Evolutionary conservation across 1,284 basidiomycete genomes (phyloP), one percentile per base, ranked within the genome.

Genomic region (Porodaedalea pini): DNA sequence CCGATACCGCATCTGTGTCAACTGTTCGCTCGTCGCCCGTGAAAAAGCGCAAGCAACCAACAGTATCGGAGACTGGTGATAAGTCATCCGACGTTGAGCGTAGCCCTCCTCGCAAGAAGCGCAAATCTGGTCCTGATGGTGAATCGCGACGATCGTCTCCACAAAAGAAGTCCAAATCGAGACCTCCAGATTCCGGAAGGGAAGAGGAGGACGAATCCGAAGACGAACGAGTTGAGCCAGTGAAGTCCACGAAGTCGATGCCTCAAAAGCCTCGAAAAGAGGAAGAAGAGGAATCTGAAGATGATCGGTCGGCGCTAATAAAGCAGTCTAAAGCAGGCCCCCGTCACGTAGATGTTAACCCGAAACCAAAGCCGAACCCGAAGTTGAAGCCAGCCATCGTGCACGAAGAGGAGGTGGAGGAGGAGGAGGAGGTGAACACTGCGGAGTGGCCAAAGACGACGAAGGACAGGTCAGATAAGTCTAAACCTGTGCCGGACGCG

Each of bases 231-330:
- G 31, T 29, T 5, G 25, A 8, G n/a, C 23, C n/a, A 36, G 17
- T n/a, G 7, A 37, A 31, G 10, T 19, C 4, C 49, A 37, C 15
- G 17, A n/a, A 36, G 17, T 17, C 32, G 10, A 44, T 10, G 3
- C 19, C 0, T 49, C 45, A 19, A 23, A 39, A 36, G 13, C 11
- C 19, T 11, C n/a, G 15, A n/a, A n/a, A 13, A n/a, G 49, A 41
- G 21, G 51, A 34, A 10, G 53, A 55, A 19, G 53, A 49, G 21
- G 54, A 56, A 21, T 41, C 54, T 50, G 54, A 56, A 25, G 32
- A 41, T 21, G 39, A 15, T 6, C 19, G 10, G 6, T 13, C 47
- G 7, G 2, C 21, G 47, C 8, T 15, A 19, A n/a, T 32, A 8
- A 32, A 19, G 25, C 17, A 21, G 19, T 8, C 19, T 11, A 44